Percentiles rank a stretch among this genome's conserved stretches.
Conservation (phyloP, 139 green algal genomes). For the Chlamydomonas schloesseri region DNA sequence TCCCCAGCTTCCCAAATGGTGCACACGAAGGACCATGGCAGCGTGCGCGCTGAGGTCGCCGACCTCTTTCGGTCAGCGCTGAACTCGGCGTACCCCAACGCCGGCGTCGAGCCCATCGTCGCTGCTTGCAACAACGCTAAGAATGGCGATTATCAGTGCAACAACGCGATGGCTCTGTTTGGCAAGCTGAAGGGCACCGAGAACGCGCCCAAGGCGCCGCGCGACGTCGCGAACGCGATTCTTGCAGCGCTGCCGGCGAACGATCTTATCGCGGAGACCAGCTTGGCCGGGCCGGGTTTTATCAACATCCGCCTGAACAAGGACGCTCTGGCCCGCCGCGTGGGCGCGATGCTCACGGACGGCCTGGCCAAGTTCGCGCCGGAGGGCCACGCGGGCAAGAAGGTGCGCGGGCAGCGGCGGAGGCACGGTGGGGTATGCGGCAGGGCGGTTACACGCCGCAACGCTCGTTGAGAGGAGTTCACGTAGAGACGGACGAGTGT, state of each 20-base stretch:
- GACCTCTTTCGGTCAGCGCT: conserved; percentile 78
- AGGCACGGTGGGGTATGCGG: neutral
- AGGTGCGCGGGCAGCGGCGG: neutral
- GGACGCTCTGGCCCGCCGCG: conserved; percentile 10
- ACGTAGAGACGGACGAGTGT: too few relatives aligned
- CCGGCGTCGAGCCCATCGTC: conserved; percentile 63
- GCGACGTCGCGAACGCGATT: conserved; percentile 88
- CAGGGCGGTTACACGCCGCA: neutral
- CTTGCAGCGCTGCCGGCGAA: conserved; percentile 76
- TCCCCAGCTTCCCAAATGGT: too few relatives aligned
- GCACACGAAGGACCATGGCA: neutral
- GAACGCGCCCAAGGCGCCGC: conserved; percentile 86
- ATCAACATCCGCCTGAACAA: conserved; percentile 86
- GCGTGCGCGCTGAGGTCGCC: conserved; percentile 64
- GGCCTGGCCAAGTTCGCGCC: conserved; percentile 63
- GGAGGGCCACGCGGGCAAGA: conserved; percentile 15
- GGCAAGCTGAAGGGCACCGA: conserved; percentile 88
- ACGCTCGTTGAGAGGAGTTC: too few relatives aligned
- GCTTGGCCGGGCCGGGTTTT: conserved; percentile 94
- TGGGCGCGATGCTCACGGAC: conserved; percentile 32
- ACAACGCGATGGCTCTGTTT: conserved; percentile 97
- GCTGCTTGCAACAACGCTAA: conserved; percentile 82
- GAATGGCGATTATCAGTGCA: conserved; percentile 98
- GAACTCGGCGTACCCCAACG: conserved; percentile 74
- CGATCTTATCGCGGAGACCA: conserved; percentile 68